Evolutionary conservation across 179 eudicot species (phyloP).

Genomic region (Sideroxylon spinosum): DNA sequence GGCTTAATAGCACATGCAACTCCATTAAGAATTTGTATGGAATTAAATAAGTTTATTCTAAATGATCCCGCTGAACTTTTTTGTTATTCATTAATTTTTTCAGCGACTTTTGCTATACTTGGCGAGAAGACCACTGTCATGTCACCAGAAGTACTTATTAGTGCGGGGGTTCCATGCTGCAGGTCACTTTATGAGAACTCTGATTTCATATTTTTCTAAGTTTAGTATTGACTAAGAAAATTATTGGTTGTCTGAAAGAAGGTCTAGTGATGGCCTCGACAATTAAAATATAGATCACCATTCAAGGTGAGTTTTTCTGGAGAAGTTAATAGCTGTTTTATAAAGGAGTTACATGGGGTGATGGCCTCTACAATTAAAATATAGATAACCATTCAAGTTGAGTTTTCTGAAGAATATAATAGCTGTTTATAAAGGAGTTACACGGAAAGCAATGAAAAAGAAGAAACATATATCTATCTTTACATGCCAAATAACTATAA

Average conservation of each 20-base stretch:
- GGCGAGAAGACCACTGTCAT: slow-evolving; percentile 96
- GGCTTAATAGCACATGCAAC: background rate
- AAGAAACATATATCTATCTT: slow-evolving; percentile 1
- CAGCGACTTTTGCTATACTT: slow-evolving; percentile 87
- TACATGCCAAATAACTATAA: background rate
- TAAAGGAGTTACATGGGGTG: background rate
- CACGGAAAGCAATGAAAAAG: background rate
- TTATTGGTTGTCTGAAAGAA: background rate
- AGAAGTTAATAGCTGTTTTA: slow-evolving; percentile 4
- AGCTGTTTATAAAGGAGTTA: too few relatives aligned
- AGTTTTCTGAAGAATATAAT: too few relatives aligned
- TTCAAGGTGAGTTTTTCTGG: slow-evolving; percentile 5
- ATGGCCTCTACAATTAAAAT: background rate
- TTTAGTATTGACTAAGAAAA: background rate
- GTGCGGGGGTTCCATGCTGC: slow-evolving; percentile 96
- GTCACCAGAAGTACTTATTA: slow-evolving; percentile 93
- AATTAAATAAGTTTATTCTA: background rate
- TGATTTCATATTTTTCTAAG: background rate
- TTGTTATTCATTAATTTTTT: slow-evolving; percentile 13
- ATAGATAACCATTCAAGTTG: too few relatives aligned
- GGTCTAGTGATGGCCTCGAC: slow-evolving; percentile 1
- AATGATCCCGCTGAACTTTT: slow-evolving; percentile 13
- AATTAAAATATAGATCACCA: background rate
- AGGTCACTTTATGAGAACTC: slow-evolving; percentile 47
- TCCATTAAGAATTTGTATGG: background rate